phyloP scores from a whole-genome alignment of 202 grass and related monocot species.

The Miscanthus sacchariflorus region DNA sequence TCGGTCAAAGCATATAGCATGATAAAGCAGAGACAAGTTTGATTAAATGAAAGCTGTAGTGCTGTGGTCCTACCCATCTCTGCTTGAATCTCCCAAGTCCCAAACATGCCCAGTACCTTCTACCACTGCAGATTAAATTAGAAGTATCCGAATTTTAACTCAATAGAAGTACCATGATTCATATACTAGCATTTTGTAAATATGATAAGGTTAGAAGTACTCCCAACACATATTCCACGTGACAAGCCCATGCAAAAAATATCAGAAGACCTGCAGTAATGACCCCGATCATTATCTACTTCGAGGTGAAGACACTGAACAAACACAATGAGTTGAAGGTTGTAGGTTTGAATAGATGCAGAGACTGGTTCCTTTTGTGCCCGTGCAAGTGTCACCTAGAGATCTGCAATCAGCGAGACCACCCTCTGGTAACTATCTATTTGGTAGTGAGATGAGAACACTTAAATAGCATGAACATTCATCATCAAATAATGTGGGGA shows the following conservation, averaged over 20 bases:
- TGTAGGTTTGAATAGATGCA: background rate
- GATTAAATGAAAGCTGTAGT: background rate
- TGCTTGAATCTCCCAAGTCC: slow-evolving; percentile 20
- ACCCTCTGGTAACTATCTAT: background rate
- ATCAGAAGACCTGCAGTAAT: background rate
- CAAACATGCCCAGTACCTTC: slow-evolving; percentile 10
- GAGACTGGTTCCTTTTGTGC: background rate
- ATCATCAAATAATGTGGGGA: background rate
- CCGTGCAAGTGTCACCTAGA: background rate
- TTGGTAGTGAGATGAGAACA: background rate
- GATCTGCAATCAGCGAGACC: background rate
- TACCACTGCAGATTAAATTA: slow-evolving; percentile 11
- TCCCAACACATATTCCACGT: slow-evolving; percentile 1
- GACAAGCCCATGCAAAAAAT: background rate
- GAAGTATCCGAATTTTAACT: background rate
- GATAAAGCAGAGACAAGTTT: background rate
- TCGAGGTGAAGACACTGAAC: background rate
- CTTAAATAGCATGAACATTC: background rate
- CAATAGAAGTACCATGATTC: background rate
- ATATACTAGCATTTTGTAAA: background rate
- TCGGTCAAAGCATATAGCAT: background rate
- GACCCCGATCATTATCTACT: slow-evolving; percentile 8
- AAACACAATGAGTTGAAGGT: background rate
- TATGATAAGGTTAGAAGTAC: slow-evolving; percentile 3
- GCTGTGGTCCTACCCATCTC: background rate